Percentiles rank a stretch among this genome's conserved stretches.
Conservation (phyloP, 805 yeast species). For the Saccharomycopsis malanga region DNA sequence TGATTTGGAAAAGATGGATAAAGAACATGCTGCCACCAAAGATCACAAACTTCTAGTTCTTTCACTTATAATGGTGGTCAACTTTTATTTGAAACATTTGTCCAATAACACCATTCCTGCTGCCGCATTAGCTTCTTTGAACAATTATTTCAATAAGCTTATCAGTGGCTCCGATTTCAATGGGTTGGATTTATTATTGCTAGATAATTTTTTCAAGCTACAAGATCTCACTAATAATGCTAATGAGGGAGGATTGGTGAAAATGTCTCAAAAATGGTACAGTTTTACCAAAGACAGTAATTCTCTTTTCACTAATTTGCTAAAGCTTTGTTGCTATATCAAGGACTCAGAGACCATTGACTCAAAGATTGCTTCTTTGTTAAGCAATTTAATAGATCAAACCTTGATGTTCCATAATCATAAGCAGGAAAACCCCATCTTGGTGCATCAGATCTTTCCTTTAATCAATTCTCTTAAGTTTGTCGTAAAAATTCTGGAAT, state of each 20-base stretch:
- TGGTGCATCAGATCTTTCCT: conserved; percentile 49
- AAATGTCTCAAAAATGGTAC: conserved; percentile 72
- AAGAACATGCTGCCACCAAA: neutral
- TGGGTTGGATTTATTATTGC: conserved; percentile 49
- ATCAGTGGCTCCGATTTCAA: conserved; percentile 28
- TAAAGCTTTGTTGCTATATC: conserved; percentile 42
- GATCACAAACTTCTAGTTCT: conserved; percentile 12
- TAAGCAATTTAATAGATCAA: conserved; percentile 42
- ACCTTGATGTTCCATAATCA: conserved; percentile 47
- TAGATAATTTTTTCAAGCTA: conserved; percentile 55
- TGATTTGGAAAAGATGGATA: conserved; percentile 2
- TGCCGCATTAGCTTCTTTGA: conserved; percentile 9
- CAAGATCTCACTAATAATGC: conserved; percentile 34
- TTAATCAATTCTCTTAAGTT: conserved; percentile 43
- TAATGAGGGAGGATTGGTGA: conserved; percentile 24
- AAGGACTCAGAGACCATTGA: conserved; percentile 1
- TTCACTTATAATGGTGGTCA: conserved; percentile 9
- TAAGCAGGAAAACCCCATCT: conserved; percentile 25
- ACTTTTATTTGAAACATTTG: conserved; percentile 7
- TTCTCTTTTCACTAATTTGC: conserved; percentile 61
- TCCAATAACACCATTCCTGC: conserved; percentile 1
- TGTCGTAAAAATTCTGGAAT: conserved; percentile 16
- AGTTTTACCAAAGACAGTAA: conserved; percentile 37
- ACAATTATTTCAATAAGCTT: conserved; percentile 14
- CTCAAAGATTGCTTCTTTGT: conserved; percentile 41